Evolutionary conservation across 495 filamentous ascomycete genomes (phyloP).

Genomic region (Trichoderma asperelloides): DNA sequence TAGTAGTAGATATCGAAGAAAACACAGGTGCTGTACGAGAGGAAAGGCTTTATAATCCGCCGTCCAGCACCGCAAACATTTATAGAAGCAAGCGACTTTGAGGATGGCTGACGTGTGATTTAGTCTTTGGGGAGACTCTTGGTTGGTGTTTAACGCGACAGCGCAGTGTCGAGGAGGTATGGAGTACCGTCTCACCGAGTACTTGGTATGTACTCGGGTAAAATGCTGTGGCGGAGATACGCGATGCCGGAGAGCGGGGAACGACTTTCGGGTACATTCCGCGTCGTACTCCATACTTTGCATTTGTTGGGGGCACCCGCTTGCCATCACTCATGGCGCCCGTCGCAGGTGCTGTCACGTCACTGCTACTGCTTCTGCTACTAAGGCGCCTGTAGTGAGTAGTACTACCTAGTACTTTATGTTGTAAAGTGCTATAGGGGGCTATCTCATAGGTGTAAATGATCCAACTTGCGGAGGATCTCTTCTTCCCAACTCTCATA

Average conservation of each 20-base stretch:
- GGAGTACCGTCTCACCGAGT: constrained; percentile 1
- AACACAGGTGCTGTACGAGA: neutral
- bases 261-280: neutral
- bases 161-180: neutral
- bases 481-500: neutral
- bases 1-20: neutral
- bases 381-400: too few relatives aligned
- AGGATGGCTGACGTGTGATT: neutral
- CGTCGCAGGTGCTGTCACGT: too few relatives aligned
- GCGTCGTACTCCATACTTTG: neutral
- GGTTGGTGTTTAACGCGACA: neutral
- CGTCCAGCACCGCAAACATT: neutral
- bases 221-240: neutral
- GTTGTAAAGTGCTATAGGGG: too few relatives aligned
- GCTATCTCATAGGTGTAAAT: neutral
- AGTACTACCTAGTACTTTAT: too few relatives aligned
- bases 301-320: neutral
- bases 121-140: neutral
- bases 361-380: neutral
- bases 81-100: neutral
- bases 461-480: neutral
- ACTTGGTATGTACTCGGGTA: neutral
- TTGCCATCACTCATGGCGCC: neutral
- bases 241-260: neutral
- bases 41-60: neutral